phyloP scores from a whole-genome alignment of 495 filamentous ascomycete species.

The Tuber melanosporum region DNA sequence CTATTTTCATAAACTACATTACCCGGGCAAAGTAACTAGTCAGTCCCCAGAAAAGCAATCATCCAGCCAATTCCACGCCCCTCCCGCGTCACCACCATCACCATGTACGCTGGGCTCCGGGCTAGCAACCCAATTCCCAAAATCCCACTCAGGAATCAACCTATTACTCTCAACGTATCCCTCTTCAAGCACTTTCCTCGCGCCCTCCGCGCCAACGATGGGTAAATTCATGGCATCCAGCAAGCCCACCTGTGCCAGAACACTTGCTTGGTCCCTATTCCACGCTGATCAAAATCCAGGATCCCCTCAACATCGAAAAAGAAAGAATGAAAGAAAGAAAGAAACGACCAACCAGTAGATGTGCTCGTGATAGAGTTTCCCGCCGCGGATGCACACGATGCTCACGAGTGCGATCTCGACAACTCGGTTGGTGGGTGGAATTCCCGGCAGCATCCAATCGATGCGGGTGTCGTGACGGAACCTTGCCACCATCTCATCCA shows the following conservation, averaged over 20 bases:
- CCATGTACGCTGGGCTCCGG: not conserved
- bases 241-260: constrained; percentile 69
- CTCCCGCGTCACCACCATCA: not conserved
- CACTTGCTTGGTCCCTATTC: constrained; percentile 62
- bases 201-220: constrained; percentile 61
- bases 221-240: constrained; percentile 66
- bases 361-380: constrained; percentile 72
- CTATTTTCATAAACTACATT: too few relatives aligned
- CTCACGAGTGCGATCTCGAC: constrained; percentile 67
- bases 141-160: constrained; percentile 56
- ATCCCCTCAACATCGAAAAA: not conserved
- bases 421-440: constrained; percentile 61
- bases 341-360: constrained; percentile 58
- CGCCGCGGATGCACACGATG: constrained; percentile 67
- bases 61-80: not conserved
- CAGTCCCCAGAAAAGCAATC: too few relatives aligned
- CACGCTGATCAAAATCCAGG: not conserved
- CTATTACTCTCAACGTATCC: constrained; percentile 55
- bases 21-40: too few relatives aligned
- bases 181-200: constrained; percentile 60
- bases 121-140: constrained; percentile 4
- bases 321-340: too few relatives aligned
- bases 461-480: constrained; percentile 68
- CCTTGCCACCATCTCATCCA: constrained; percentile 54
- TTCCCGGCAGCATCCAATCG: constrained; percentile 74